Evolutionary conservation across 768 basidiomycete genomes (phyloP).

Genomic region (Boletellus ananiceps): DNA sequence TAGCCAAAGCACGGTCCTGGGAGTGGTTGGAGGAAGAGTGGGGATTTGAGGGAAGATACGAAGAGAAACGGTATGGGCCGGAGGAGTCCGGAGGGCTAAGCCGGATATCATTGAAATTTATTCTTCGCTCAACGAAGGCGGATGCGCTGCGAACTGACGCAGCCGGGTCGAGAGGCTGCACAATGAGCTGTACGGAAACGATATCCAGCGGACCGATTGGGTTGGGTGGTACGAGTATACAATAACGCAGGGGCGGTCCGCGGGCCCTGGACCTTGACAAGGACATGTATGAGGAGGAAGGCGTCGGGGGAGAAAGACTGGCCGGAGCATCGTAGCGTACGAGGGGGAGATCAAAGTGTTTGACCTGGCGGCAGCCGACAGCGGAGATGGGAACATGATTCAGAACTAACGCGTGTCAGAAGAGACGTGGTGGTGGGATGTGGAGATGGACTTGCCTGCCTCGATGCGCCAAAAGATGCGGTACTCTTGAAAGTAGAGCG

Average conservation of each 20-base stretch:
- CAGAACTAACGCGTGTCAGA: slow-evolving; percentile 46
- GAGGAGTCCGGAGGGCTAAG: slow-evolving; percentile 19
- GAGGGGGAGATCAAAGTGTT: slow-evolving; percentile 69
- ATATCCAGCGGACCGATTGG: slow-evolving; percentile 73
- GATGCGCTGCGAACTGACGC: slow-evolving; percentile 59
- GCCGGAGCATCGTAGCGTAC: slow-evolving; percentile 62
- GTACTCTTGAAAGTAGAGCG: slow-evolving; percentile 67
- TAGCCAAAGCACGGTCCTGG: slow-evolving; percentile 16
- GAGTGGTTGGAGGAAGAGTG: slow-evolving; percentile 27
- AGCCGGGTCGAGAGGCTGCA: slow-evolving; percentile 55
- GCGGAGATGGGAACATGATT: slow-evolving; percentile 60
- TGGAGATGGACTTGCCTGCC: slow-evolving; percentile 51
- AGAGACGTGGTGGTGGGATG: slow-evolving; percentile 2
- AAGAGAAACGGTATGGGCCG: slow-evolving; percentile 15
- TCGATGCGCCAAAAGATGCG: slow-evolving; percentile 80
- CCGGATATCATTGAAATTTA: slow-evolving; percentile 48
- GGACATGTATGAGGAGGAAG: slow-evolving; percentile 35
- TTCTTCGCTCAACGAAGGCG: slow-evolving; percentile 67
- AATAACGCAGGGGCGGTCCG: slow-evolving; percentile 56
- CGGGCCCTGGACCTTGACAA: slow-evolving; percentile 50
- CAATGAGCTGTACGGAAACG: slow-evolving; percentile 57
- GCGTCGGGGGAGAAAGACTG: slow-evolving; percentile 33
- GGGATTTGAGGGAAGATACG: slow-evolving; percentile 19
- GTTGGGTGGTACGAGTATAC: slow-evolving; percentile 47
- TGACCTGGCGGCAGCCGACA: slow-evolving; percentile 64